Conservation (phyloP, 73 alveolate species). For the Paramecium tetraurelia region DNA sequence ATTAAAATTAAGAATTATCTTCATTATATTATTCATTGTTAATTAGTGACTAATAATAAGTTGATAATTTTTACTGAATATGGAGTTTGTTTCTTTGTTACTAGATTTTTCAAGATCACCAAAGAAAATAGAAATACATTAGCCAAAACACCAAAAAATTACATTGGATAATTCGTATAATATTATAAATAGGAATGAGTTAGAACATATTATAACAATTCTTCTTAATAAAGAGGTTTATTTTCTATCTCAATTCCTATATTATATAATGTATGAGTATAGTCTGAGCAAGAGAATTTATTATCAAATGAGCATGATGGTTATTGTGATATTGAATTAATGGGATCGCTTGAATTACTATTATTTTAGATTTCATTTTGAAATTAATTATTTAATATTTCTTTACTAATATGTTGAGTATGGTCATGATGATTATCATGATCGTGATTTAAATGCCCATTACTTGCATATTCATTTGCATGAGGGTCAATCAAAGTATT, state of each 20-base stretch:
- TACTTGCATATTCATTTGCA: background rate
- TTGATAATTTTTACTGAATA: background rate
- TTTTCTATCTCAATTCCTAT: background rate
- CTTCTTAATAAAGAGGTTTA: background rate
- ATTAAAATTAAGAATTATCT: background rate
- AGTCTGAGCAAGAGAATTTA: background rate
- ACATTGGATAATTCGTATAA: background rate
- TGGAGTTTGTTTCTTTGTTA: background rate
- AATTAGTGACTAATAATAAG: background rate
- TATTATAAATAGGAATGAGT: background rate
- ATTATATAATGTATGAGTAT: background rate
- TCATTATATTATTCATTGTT: background rate
- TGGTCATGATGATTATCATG: background rate
- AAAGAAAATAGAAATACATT: background rate
- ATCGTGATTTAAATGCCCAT: background rate
- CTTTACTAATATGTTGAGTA: background rate
- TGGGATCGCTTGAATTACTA: background rate
- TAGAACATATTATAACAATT: background rate
- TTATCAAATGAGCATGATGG: background rate
- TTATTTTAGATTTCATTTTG: background rate
- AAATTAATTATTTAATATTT: background rate
- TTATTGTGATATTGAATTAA: background rate
- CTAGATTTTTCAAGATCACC: background rate
- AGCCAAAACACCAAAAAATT: background rate
- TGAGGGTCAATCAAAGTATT: background rate